Evolutionary conservation across 371 early-diverging fungal genomes (phyloP).

Genomic region (Mortierella sp.): DNA sequence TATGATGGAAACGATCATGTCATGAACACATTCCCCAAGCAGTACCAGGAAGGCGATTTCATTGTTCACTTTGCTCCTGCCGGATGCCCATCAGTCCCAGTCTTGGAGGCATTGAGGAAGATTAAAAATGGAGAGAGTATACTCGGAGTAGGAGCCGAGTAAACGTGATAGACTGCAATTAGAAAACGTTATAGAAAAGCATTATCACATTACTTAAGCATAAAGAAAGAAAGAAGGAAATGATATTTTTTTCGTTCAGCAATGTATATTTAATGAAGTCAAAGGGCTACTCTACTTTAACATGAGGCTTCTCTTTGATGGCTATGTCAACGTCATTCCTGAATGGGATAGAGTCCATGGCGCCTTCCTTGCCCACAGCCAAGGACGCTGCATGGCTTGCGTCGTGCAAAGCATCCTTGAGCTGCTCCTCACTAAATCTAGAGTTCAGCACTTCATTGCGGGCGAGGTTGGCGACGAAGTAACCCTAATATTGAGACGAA

Average conservation of each 20-base stretch:
- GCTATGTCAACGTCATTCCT: constrained; percentile 59
- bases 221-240: no score
- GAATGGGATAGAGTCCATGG: constrained; percentile 74
- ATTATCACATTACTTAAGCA: not conserved
- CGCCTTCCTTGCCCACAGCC: constrained; percentile 68
- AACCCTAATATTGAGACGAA: constrained; percentile 62
- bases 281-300: not conserved
- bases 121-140: constrained; percentile 24
- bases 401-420: constrained; percentile 60
- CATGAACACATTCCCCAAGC: constrained; percentile 69
- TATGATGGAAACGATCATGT: constrained; percentile 69
- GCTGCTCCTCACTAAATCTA: constrained; percentile 57
- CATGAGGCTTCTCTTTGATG: constrained; percentile 10
- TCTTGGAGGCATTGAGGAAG: constrained; percentile 61
- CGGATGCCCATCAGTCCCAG: constrained; percentile 68
- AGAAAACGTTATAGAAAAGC: not conserved
- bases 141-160: constrained; percentile 12
- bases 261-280: no score
- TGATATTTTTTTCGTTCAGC: not conserved
- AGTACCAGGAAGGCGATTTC: constrained; percentile 69
- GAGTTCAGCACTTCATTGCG: constrained; percentile 53
- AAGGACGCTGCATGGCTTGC: constrained; percentile 72
- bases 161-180: not conserved
- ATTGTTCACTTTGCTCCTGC: constrained; percentile 75
- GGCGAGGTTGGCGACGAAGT: constrained; percentile 75